These are phyloP conservation scores for Didymosphaeria variabile DNA, from an alignment of 2,329 filamentous ascomycete species.

Conservation along the genomic window DNA sequence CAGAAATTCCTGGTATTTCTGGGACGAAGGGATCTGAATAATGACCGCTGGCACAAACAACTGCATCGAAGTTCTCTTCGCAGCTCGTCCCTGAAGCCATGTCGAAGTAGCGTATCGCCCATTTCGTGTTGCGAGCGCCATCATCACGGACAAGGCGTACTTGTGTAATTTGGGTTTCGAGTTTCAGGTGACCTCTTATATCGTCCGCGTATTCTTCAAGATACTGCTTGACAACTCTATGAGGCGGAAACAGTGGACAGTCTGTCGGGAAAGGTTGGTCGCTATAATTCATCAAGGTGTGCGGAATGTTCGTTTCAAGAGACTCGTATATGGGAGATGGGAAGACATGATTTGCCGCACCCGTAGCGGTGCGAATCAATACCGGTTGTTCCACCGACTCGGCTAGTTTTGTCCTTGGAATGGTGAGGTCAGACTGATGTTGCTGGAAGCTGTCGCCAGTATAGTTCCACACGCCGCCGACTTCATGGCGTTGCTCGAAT, in stretches of 20 bases:
- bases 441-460: neutral
- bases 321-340: conserved; percentile 8
- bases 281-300: conserved; percentile 10
- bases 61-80: conserved; percentile 61
- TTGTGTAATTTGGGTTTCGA: neutral
- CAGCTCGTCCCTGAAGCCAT: neutral
- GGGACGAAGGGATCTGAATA: conserved; percentile 53
- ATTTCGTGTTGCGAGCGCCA: neutral
- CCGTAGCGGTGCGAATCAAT: neutral
- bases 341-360: neutral
- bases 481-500: conserved; percentile 10
- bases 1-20: conserved; percentile 46
- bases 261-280: conserved; percentile 4
- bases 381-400: neutral
- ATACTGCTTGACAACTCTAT: conserved; percentile 5
- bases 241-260: conserved; percentile 7
- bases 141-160: neutral
- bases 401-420: conserved; percentile 9
- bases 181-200: neutral
- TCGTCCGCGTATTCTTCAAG: conserved; percentile 6
- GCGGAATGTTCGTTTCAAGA: conserved; percentile 12
- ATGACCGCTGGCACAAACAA: conserved; percentile 53
- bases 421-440: conserved; percentile 5
- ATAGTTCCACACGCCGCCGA: conserved; percentile 14
- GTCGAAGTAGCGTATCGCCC: neutral